Conservation (phyloP, 2,329 filamentous ascomycete species). For the Stemphylium vesicarium region DNA sequence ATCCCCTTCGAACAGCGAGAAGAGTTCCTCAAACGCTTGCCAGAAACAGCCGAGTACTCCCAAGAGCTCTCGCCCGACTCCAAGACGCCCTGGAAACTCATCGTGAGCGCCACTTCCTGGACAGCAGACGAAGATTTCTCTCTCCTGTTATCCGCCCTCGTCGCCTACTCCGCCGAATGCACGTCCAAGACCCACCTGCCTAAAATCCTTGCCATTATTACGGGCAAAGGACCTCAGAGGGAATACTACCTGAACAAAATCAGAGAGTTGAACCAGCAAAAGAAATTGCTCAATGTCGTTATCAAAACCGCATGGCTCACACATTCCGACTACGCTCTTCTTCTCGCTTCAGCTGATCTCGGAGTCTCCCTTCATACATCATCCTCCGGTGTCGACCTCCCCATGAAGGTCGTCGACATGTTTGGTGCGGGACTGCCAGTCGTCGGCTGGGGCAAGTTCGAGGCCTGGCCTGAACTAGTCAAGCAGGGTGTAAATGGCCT, state of each 20-base stretch:
- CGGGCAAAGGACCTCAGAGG: slow-evolving; percentile 89
- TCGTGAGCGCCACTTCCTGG: slow-evolving; percentile 97
- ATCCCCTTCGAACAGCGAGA: slow-evolving; percentile 53
- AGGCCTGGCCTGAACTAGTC: slow-evolving; percentile 90
- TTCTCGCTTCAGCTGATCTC: slow-evolving; percentile 85
- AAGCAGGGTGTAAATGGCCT: slow-evolving; percentile 83
- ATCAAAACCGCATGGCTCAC: slow-evolving; percentile 86
- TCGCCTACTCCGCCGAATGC: slow-evolving; percentile 68
- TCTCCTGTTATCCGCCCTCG: slow-evolving; percentile 81
- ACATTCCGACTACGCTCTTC: slow-evolving; percentile 79
- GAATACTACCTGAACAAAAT: slow-evolving; percentile 75
- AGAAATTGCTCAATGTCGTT: slow-evolving; percentile 71
- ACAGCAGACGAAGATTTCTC: slow-evolving; percentile 96
- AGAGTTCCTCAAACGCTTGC: slow-evolving; percentile 68
- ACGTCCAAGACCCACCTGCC: slow-evolving; percentile 61
- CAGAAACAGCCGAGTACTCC: slow-evolving; percentile 68
- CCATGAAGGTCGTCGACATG: slow-evolving; percentile 99
- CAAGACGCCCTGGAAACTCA: slow-evolving; percentile 66
- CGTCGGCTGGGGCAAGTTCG: slow-evolving; percentile 81
- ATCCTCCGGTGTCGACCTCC: slow-evolving; percentile 91
- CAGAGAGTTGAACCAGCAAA: slow-evolving; percentile 62
- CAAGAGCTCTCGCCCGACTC: slow-evolving; percentile 58
- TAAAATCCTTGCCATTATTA: slow-evolving; percentile 84
- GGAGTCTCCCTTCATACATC: slow-evolving; percentile 93
- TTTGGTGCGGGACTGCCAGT: slow-evolving; percentile 94